A percentile compares a stretch with the other conserved stretches of the same genome.
Evolutionary conservation across 208 protist species (phyloP).

Genomic region (Wallacemonas rigidus): DNA sequence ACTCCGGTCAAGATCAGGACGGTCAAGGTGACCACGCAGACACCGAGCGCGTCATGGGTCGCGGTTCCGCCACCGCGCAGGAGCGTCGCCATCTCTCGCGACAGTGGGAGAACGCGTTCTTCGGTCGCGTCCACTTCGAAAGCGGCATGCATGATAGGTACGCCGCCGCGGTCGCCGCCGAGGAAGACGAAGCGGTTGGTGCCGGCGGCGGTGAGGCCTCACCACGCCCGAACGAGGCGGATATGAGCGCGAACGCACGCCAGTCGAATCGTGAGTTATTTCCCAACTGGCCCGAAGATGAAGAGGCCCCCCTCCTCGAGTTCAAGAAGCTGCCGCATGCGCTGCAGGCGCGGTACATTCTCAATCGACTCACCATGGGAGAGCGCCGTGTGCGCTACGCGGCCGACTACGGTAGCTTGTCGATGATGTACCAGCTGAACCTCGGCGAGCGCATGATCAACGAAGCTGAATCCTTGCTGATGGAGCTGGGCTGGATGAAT

Average conservation of each 20-base stretch:
- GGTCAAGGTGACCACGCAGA: conserved; percentile 12
- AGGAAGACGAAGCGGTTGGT: conserved; percentile 39
- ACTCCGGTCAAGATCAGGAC: background rate
- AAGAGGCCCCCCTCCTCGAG: conserved; percentile 59
- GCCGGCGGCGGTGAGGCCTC: background rate
- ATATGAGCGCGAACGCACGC: conserved; percentile 15
- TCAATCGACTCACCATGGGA: conserved; percentile 72
- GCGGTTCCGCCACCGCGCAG: conserved; percentile 47
- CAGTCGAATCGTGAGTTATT: conserved; percentile 48
- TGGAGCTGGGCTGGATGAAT: conserved; percentile 78
- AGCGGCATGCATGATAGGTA: conserved; percentile 82
- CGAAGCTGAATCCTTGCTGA: conserved; percentile 69
- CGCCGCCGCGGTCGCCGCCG: conserved; percentile 43
- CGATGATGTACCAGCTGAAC: conserved; percentile 89
- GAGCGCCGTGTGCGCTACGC: conserved; percentile 80
- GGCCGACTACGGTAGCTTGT: conserved; percentile 72
- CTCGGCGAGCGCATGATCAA: conserved; percentile 76
- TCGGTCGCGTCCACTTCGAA: conserved; percentile 81
- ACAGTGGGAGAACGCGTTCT: conserved; percentile 89
- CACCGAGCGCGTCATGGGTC: conserved; percentile 25
- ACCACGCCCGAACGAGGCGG: background rate
- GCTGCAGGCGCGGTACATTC: conserved; percentile 69
- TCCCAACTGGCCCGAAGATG: conserved; percentile 70
- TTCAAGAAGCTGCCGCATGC: conserved; percentile 50
- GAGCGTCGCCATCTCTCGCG: conserved; percentile 59